Evolutionary conservation across 495 filamentous ascomycete species (phyloP), one percentile per base, ranked within the genome.

Genomic region (Glarea lozoyensis): DNA sequence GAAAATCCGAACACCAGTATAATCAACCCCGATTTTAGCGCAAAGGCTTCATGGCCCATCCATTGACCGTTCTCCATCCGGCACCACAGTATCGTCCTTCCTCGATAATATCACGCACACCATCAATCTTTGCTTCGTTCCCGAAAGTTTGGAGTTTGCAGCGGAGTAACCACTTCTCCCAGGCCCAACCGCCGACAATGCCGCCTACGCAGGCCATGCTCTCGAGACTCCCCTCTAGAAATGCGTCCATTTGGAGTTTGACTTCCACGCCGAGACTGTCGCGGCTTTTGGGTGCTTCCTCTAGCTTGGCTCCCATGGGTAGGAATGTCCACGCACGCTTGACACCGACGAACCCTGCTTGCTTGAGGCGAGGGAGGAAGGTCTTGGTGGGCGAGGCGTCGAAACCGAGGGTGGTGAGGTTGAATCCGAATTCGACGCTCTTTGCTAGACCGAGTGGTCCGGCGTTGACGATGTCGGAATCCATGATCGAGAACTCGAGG

Each of bases 121-220:
- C 83, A 46, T 89, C 84, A 45, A 94, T 71, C 27, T 85, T 66
- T 10, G 73, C 69, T 47, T 69, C 64, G 46, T 78, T 68, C 70
- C 84, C 88, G 67, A 94, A 89, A 58, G 79, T 71, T 60, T 89
- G 81, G 54, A 89, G 65, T 62, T 83, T 86, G 30, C 42, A 49
- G 31, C 49, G 49, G 48, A 96, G 57, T 61, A 96, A 73, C 92
- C 92, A 97, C 61, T 85, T 83, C 73, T 97, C 92, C 90, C 90
- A 98, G 52, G 81, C 75, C 87, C 90, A 94, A 19, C 81, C 78
- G 10, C 88, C 92, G 3, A 94, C 76, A 13, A 96, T 55, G 4
- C 88, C 88, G 0, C 86, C 80, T 37, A 95, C 67, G 44, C 70
- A 78, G 1, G 87, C 86, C 16, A 76, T 76, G 50, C 83, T 78